phyloP scores from a whole-genome alignment of 148 eudicot genomes.

The Camellia granthamiana region DNA sequence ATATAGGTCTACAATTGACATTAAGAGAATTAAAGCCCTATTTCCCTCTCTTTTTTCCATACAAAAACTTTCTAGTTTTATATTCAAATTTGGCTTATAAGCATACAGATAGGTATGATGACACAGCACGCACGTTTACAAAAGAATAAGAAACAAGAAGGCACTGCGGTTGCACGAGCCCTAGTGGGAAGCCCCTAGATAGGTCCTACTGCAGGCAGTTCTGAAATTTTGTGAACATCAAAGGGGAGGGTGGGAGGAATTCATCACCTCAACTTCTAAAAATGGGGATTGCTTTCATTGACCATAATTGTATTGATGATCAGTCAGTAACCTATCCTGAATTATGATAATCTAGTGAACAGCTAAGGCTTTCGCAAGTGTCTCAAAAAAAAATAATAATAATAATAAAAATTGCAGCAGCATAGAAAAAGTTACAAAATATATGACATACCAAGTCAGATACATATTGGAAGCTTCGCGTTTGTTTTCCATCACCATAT shows the following conservation, averaged over 20 bases:
- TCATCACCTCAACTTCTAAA: not conserved
- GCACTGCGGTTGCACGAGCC: not conserved
- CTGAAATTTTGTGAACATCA: not conserved
- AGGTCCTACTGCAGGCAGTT: not conserved
- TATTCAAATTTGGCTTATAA: not conserved
- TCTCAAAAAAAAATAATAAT: not conserved
- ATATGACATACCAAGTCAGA: conserved; percentile 70
- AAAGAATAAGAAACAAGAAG: not conserved
- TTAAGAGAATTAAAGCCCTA: not conserved
- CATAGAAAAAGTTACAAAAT: not conserved
- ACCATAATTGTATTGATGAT: not conserved
- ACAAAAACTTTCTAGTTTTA: not conserved
- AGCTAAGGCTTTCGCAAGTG: not conserved
- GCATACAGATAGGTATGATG: not conserved
- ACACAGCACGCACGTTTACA: not conserved
- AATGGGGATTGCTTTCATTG: not conserved
- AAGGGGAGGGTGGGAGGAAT: not conserved
- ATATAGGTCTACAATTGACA: not conserved
- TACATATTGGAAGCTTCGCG: conserved; percentile 87
- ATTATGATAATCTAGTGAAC: not conserved
- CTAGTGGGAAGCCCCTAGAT: not conserved
- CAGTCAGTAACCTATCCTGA: not conserved
- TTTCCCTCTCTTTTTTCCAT: not conserved
- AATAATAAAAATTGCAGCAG: not conserved
- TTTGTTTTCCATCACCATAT: conserved; percentile 88